Evolutionary conservation across 345 rosid species (phyloP).

Genomic region (Brassica cretica): DNA sequence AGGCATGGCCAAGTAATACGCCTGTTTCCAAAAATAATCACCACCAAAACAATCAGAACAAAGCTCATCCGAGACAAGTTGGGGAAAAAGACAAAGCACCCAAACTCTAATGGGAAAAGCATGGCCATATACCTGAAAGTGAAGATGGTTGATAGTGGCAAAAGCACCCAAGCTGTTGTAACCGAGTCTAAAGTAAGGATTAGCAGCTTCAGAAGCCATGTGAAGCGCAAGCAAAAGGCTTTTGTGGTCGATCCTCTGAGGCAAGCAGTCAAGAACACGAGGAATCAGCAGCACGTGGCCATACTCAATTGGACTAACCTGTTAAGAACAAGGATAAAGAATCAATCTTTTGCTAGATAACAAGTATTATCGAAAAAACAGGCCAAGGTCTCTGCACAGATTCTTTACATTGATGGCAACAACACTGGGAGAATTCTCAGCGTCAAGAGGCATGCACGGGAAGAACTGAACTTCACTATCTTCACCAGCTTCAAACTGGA

Average conservation of each 20-base stretch:
- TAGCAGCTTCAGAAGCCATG: constrained; percentile 89
- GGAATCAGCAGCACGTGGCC: constrained; percentile 98
- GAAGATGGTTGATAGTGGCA: constrained; percentile 99
- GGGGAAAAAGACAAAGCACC: background rate
- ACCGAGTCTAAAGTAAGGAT: constrained; percentile 91
- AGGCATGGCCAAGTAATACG: constrained; percentile 82
- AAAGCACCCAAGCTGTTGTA: constrained; percentile 99
- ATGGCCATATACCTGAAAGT: constrained; percentile 74
- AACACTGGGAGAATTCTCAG: constrained; percentile 78
- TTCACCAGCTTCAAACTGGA: constrained; percentile 88
- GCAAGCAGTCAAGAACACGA: constrained; percentile 86
- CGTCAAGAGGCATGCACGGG: constrained; percentile 69
- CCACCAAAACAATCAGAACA: constrained; percentile 13
- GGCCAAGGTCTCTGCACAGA: background rate
- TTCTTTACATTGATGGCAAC: constrained; percentile 88
- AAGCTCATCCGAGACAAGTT: background rate
- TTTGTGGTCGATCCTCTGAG: constrained; percentile 91
- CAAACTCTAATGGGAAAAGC: background rate
- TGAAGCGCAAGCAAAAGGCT: constrained; percentile 84
- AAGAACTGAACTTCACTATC: constrained; percentile 72
- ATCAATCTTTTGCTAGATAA: background rate
- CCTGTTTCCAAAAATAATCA: constrained; percentile 49
- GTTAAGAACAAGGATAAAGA: constrained; percentile 24
- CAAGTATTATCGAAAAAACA: background rate
- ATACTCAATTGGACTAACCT: constrained; percentile 99